Evolutionary conservation across 2,329 filamentous ascomycete species (phyloP).

Genomic region (Colletotrichum falcatum): DNA sequence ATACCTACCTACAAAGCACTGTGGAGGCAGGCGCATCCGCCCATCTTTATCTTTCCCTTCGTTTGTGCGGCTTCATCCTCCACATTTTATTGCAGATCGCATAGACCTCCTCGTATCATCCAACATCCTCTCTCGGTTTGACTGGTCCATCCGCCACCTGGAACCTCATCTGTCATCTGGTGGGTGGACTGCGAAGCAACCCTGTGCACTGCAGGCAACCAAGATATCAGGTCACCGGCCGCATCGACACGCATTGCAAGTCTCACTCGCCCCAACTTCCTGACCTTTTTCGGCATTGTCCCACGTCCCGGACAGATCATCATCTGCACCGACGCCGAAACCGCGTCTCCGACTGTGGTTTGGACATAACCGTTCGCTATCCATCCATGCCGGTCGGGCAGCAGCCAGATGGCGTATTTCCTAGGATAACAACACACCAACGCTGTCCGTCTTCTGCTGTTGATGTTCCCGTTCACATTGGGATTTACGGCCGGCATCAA

Average conservation of each 20-base stretch:
- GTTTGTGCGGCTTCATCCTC: neutral
- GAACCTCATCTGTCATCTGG: conserved; percentile 9
- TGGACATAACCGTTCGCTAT: neutral
- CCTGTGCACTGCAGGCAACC: conserved; percentile 33
- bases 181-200: conserved; percentile 15
- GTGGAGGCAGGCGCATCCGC: neutral
- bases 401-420: conserved; percentile 22
- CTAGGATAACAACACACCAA: conserved; percentile 28
- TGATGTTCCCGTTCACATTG: neutral
- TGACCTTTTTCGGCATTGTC: conserved; percentile 13
- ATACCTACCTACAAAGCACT: too few relatives aligned
- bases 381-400: conserved; percentile 13
- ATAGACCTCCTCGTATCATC: conserved; percentile 9
- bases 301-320: conserved; percentile 11
- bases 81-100: conserved; percentile 22
- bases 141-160: conserved; percentile 20
- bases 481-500: neutral
- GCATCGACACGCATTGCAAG: conserved; percentile 25
- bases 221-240: conserved; percentile 31
- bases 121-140: conserved; percentile 5
- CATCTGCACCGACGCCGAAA: conserved; percentile 6
- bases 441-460: conserved; percentile 11
- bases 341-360: neutral
- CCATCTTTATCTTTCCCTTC: neutral
- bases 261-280: conserved; percentile 13